Percentiles rank a stretch among this genome's conserved stretches.
These are phyloP conservation scores for Casuarina cunninghamiana DNA, from an alignment of 306 rosid genomes.

Conservation along the genomic window DNA sequence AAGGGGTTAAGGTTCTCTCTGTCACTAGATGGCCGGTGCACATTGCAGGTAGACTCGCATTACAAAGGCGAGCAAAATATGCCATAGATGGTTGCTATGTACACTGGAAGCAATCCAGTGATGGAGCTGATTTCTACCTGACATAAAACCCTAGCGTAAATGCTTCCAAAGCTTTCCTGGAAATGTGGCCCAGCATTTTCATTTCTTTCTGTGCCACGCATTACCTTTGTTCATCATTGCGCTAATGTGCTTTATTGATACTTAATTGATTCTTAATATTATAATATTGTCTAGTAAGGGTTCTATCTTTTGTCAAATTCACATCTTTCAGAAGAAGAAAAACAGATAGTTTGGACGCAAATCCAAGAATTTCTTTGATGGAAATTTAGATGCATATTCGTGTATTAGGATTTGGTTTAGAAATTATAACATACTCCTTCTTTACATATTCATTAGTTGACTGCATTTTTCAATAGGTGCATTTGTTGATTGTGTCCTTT, in stretches of 20 bases:
- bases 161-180: neutral
- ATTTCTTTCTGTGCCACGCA: neutral
- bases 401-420: neutral
- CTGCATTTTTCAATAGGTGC: conserved; percentile 15
- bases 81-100: neutral
- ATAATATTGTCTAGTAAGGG: neutral
- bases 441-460: neutral
- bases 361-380: no score
- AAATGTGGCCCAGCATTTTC: neutral
- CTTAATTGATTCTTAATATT: neutral
- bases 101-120: neutral
- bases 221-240: neutral
- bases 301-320: neutral
- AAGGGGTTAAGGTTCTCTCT: neutral
- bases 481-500: conserved; percentile 9
- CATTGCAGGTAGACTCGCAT: neutral
- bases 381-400: neutral
- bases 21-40: neutral
- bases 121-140: neutral
- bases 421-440: neutral
- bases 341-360: neutral
- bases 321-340: no score
- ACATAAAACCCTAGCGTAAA: neutral
- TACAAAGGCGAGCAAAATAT: neutral
- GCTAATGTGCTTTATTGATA: no score